Evolutionary conservation across 1,284 basidiomycete species (phyloP).

Genomic region (Cutaneotrichosporon mucoides): DNA sequence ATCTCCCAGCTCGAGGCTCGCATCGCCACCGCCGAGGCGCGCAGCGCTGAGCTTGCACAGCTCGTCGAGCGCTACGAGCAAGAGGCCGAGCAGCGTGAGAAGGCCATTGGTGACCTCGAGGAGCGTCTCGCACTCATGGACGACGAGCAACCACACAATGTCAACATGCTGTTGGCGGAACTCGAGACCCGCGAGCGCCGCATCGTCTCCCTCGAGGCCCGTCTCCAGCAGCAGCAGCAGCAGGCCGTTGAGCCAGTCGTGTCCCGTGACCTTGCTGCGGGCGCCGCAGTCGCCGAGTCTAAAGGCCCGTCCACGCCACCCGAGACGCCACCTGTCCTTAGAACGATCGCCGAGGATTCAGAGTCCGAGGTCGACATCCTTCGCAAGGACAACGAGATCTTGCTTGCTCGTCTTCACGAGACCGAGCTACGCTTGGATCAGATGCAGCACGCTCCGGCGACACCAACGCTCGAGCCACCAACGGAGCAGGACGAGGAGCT

Average conservation of each 20-base stretch:
- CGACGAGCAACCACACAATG: conserved; percentile 57
- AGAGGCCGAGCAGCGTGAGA: conserved; percentile 67
- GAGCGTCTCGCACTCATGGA: conserved; percentile 64
- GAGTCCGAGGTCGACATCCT: conserved; percentile 64
- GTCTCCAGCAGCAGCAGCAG: conserved; percentile 51
- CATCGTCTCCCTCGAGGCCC: conserved; percentile 68
- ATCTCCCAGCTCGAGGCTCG: conserved; percentile 85
- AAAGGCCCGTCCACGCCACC: conserved; percentile 20
- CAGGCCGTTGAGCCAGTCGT: not conserved
- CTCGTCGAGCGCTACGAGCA: conserved; percentile 72
- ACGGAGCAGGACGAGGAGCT: conserved; percentile 21
- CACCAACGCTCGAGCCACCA: conserved; percentile 14
- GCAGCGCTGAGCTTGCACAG: conserved; percentile 61
- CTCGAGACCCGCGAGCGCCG: conserved; percentile 72
- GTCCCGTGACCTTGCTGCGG: too few species aligned
- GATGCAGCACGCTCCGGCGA: conserved; percentile 2
- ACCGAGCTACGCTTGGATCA: conserved; percentile 13
- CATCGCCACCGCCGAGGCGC: conserved; percentile 72
- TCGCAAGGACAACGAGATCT: conserved; percentile 34
- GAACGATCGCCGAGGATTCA: conserved; percentile 53
- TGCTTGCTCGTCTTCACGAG: conserved; percentile 14
- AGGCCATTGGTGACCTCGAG: conserved; percentile 64
- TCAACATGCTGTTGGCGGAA: conserved; percentile 59
- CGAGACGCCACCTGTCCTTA: conserved; percentile 17
- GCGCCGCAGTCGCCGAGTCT: conserved; percentile 48